Conservation (phyloP, 2,329 filamentous ascomycete genomes). For the Diplodia seriata region DNA sequence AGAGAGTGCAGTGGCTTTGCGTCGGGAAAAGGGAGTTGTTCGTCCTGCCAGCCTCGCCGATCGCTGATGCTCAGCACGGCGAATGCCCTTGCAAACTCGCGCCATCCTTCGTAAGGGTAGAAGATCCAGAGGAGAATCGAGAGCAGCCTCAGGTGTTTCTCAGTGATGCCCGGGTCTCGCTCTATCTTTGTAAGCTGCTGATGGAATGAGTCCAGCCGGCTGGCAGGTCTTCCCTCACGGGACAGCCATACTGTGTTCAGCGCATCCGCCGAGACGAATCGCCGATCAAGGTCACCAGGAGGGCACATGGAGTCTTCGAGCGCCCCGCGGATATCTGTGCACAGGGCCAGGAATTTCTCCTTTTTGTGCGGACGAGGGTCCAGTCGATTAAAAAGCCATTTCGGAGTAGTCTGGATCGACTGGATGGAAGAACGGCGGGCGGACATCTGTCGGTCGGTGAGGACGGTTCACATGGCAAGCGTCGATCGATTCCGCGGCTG, state of each 20-base stretch:
- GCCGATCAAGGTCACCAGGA: not conserved
- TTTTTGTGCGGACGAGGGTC: slow-evolving; percentile 11
- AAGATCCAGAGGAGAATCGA: slow-evolving; percentile 1
- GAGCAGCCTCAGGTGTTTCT: not conserved
- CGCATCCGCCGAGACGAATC: not conserved
- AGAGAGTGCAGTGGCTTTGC: not conserved
- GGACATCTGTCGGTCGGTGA: not conserved
- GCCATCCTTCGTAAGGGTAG: not conserved
- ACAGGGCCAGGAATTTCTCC: not conserved
- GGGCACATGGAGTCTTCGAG: not conserved
- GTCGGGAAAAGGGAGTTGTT: not conserved
- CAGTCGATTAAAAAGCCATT: not conserved
- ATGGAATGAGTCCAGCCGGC: not conserved
- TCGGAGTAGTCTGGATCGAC: not conserved
- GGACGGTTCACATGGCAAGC: not conserved
- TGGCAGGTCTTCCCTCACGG: not conserved
- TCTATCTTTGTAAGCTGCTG: not conserved
- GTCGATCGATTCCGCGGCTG: slow-evolving; percentile 13
- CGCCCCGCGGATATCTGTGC: not conserved
- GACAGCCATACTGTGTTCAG: not conserved
- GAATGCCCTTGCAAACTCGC: not conserved
- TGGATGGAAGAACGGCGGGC: not conserved
- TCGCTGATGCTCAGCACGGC: not conserved
- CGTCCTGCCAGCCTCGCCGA: slow-evolving; percentile 4
- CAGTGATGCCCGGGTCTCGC: slow-evolving; percentile 1